These are phyloP conservation scores for Diaporthe citri DNA, from an alignment of 2,329 filamentous ascomycete species.

Conservation along the genomic window DNA sequence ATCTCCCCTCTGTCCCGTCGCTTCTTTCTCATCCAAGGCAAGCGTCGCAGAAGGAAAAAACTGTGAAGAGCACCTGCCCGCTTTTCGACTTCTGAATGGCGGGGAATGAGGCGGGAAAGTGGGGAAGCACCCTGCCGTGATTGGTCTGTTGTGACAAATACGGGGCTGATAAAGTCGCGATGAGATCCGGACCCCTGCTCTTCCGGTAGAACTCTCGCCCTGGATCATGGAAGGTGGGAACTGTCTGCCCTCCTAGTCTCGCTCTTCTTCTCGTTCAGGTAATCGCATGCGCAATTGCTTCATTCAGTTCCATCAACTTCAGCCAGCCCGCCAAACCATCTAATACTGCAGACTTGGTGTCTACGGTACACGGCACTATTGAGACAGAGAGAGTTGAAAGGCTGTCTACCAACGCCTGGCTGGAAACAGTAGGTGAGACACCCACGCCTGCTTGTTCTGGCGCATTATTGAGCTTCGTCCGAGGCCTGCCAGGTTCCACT, in stretches of 20 bases:
- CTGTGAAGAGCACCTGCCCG: constrained; percentile 36
- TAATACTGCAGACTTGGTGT: not conserved
- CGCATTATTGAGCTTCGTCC: constrained; percentile 1
- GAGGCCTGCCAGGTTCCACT: constrained; percentile 2
- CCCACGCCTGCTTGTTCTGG: not conserved
- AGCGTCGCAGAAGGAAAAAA: constrained; percentile 26
- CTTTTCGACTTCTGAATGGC: constrained; percentile 36
- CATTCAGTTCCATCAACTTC: not conserved
- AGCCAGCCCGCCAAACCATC: not conserved
- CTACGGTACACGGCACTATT: not conserved
- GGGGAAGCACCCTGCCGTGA: not conserved
- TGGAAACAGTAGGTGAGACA: not conserved
- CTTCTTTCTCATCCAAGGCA: constrained; percentile 19
- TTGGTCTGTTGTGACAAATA: constrained; percentile 19
- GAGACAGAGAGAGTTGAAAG: not conserved
- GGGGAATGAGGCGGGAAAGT: constrained; percentile 33
- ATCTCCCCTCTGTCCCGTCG: constrained; percentile 12
- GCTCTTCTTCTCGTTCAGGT: constrained; percentile 5
- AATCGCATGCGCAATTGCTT: constrained; percentile 13
- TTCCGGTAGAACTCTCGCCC: constrained; percentile 16
- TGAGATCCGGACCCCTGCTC: constrained; percentile 21
- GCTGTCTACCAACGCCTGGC: not conserved
- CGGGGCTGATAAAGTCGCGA: constrained; percentile 33
- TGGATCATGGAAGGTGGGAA: not conserved
- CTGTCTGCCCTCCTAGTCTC: not conserved